These are phyloP conservation scores for Alternaria rosae DNA, from an alignment of 2,329 filamentous ascomycete genomes.

Conservation along the genomic window DNA sequence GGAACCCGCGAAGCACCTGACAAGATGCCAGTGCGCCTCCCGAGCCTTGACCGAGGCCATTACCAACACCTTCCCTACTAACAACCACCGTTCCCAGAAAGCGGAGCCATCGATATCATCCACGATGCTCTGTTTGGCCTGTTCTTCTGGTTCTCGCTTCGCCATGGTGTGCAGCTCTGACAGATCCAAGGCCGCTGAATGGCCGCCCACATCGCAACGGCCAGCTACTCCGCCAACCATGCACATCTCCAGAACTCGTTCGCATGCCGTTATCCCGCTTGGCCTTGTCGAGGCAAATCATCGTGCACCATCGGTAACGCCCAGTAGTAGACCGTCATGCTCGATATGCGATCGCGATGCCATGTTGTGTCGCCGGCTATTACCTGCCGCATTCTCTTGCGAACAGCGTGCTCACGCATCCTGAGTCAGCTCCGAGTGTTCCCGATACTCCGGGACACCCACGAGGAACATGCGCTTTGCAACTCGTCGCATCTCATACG, in stretches of 20 bases:
- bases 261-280: slow-evolving; percentile 11
- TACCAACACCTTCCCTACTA: not conserved
- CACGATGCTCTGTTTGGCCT: not conserved
- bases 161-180: slow-evolving; percentile 19
- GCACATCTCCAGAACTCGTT: slow-evolving; percentile 4
- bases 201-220: slow-evolving; percentile 6
- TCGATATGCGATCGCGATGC: not conserved
- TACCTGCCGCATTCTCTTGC: not conserved
- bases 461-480: not conserved
- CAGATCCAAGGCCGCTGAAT: slow-evolving; percentile 10
- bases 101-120: not conserved
- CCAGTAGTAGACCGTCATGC: not conserved
- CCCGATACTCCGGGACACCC: not conserved
- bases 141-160: slow-evolving; percentile 1
- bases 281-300: slow-evolving; percentile 5
- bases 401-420: not conserved
- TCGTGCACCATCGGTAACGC: not conserved
- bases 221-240: slow-evolving; percentile 5
- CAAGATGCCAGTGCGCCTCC: slow-evolving; percentile 18
- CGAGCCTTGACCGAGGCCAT: slow-evolving; percentile 11
- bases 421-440: not conserved
- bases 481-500: not conserved
- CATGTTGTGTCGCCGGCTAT: not conserved
- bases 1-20: slow-evolving; percentile 37
- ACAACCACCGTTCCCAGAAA: not conserved